These are phyloP conservation scores for Flaveria sonorensis DNA, from an alignment of 129 eudicot species.

Conservation along the genomic window DNA sequence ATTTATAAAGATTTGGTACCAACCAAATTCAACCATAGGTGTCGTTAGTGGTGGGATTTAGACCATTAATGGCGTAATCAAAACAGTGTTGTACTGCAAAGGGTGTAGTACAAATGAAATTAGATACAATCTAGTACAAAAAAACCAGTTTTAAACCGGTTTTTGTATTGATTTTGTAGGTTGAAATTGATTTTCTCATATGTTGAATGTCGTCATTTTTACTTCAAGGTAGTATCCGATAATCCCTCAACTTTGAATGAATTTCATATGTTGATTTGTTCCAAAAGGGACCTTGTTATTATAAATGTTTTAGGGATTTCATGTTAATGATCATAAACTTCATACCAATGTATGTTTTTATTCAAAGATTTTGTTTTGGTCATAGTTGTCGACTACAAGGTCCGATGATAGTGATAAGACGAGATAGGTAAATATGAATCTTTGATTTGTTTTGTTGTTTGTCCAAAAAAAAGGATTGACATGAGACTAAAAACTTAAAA, in stretches of 20 bases:
- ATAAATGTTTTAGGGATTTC: too few relatives aligned
- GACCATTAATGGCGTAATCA: constrained; percentile 38
- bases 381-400: too few relatives aligned
- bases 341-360: too few relatives aligned
- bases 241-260: constrained; percentile 16
- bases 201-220: constrained; percentile 23
- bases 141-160: constrained; percentile 15
- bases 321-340: too few relatives aligned
- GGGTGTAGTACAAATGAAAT: constrained; percentile 30
- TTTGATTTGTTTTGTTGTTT: too few relatives aligned
- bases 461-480: too few relatives aligned
- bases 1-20: constrained; percentile 18
- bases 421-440: too few relatives aligned
- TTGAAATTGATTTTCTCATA: constrained; percentile 30
- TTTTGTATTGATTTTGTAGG: constrained; percentile 26
- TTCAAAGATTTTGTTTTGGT: too few relatives aligned
- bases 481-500: too few relatives aligned
- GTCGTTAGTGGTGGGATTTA: constrained; percentile 26
- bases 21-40: not conserved
- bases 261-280: constrained; percentile 13
- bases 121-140: constrained; percentile 19
- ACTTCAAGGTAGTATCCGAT: constrained; percentile 1
- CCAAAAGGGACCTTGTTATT: not conserved
- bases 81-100: constrained; percentile 38
- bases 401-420: too few relatives aligned